These are phyloP conservation scores for Penicillium steckii DNA, from an alignment of 495 filamentous ascomycete genomes.

Conservation along the genomic window DNA sequence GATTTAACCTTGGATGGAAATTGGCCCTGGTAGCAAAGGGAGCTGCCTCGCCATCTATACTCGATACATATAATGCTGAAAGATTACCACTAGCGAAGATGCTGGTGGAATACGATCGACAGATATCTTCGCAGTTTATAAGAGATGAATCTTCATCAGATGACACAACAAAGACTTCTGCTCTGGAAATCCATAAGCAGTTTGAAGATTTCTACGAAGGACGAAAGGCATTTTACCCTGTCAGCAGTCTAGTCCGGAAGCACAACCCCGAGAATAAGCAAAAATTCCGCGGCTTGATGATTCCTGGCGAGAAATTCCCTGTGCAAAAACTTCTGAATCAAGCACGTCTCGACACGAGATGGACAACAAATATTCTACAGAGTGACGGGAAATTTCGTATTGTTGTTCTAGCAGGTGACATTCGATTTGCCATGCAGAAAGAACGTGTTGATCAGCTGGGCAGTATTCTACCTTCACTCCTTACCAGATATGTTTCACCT, in stretches of 20 bases:
- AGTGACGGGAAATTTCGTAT: neutral
- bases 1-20: slow-evolving; percentile 72
- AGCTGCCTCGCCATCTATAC: slow-evolving; percentile 44
- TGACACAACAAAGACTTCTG: neutral
- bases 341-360: neutral
- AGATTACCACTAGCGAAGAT: slow-evolving; percentile 59
- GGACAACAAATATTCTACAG: neutral
- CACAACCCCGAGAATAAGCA: neutral
- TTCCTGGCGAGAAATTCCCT: neutral
- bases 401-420: neutral
- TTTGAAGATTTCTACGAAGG: neutral
- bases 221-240: neutral
- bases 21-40: slow-evolving; percentile 56
- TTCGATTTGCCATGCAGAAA: neutral
- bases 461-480: neutral
- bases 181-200: neutral
- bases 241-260: neutral
- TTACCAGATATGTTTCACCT: neutral
- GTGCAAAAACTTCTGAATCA: neutral
- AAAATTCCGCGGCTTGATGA: neutral
- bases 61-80: slow-evolving; percentile 62
- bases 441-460: neutral
- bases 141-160: neutral
- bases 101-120: slow-evolving; percentile 62
- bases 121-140: slow-evolving; percentile 23